Percentiles rank a stretch among this genome's conserved stretches.
Evolutionary conservation across 148 eudicot genomes (phyloP).

Genomic region (Vaccinium vitisidaea): DNA sequence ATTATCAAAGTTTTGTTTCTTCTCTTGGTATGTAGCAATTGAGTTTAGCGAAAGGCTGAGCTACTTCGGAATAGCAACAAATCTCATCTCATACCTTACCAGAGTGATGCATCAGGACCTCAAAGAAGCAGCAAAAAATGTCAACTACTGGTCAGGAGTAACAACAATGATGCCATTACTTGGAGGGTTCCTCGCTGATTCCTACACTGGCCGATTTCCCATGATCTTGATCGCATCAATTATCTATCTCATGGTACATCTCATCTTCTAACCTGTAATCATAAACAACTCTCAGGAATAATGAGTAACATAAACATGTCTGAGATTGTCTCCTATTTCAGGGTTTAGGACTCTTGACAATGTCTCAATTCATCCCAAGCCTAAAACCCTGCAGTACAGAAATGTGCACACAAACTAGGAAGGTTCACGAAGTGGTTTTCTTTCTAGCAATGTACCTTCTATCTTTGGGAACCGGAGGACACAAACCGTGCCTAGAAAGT

Average conservation of each 20-base stretch:
- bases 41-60: conserved; percentile 19
- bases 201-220: conserved; percentile 17
- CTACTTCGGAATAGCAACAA: conserved; percentile 15
- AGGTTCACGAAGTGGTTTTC: conserved; percentile 15
- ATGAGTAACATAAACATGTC: neutral
- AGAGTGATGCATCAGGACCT: conserved; percentile 16
- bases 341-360: conserved; percentile 22
- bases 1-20: neutral
- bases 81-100: conserved; percentile 21
- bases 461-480: conserved; percentile 19
- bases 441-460: conserved; percentile 15
- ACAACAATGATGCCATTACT: conserved; percentile 17
- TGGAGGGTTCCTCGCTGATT: conserved; percentile 18
- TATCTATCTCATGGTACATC: conserved; percentile 15
- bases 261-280: neutral
- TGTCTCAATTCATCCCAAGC: conserved; percentile 22
- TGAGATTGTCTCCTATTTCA: neutral
- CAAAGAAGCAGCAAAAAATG: conserved; percentile 19
- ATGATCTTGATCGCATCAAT: conserved; percentile 10
- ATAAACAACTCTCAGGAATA: neutral
- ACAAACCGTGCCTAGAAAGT: conserved; percentile 23
- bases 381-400: conserved; percentile 25
- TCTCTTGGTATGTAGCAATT: conserved; percentile 1
- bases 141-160: conserved; percentile 20
- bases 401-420: conserved; percentile 12